phyloP scores from a whole-genome alignment of 805 yeast species.

The Zygoascus flipseniorum region DNA sequence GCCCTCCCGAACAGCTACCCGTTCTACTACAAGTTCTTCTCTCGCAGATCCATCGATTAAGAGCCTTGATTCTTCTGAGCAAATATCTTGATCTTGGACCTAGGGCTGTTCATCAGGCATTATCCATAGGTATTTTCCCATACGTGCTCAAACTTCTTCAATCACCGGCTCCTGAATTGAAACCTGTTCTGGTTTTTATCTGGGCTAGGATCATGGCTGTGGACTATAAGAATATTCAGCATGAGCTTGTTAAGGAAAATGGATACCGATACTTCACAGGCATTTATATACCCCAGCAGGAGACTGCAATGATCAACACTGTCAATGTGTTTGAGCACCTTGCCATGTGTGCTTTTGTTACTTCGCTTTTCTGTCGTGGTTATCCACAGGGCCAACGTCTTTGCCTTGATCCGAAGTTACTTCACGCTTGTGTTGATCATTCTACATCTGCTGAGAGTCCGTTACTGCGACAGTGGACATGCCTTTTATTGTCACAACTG shows the following conservation, averaged over 20 bases:
- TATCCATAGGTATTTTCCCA: slow-evolving; percentile 93
- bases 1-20: slow-evolving; percentile 92
- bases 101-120: slow-evolving; percentile 90
- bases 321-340: slow-evolving; percentile 62
- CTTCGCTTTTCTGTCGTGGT: slow-evolving; percentile 76
- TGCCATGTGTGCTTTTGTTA: slow-evolving; percentile 90
- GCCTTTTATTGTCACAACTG: slow-evolving; percentile 65
- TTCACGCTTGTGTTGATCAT: slow-evolving; percentile 57
- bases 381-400: slow-evolving; percentile 72
- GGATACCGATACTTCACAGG: slow-evolving; percentile 82
- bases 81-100: slow-evolving; percentile 91
- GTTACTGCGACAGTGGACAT: slow-evolving; percentile 85
- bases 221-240: slow-evolving; percentile 82
- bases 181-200: slow-evolving; percentile 88
- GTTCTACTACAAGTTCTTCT: slow-evolving; percentile 85
- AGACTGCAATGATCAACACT: slow-evolving; percentile 25
- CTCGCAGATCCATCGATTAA: slow-evolving; percentile 86
- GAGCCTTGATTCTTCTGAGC: slow-evolving; percentile 78
- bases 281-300: slow-evolving; percentile 45
- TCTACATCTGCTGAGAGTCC: slow-evolving; percentile 74
- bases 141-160: slow-evolving; percentile 84
- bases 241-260: slow-evolving; percentile 82
- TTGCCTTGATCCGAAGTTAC: slow-evolving; percentile 66
- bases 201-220: slow-evolving; percentile 99
- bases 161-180: slow-evolving; percentile 90